phyloP scores from a whole-genome alignment of 2,329 filamentous ascomycete genomes.

The Clonostachys byssicola region DNA sequence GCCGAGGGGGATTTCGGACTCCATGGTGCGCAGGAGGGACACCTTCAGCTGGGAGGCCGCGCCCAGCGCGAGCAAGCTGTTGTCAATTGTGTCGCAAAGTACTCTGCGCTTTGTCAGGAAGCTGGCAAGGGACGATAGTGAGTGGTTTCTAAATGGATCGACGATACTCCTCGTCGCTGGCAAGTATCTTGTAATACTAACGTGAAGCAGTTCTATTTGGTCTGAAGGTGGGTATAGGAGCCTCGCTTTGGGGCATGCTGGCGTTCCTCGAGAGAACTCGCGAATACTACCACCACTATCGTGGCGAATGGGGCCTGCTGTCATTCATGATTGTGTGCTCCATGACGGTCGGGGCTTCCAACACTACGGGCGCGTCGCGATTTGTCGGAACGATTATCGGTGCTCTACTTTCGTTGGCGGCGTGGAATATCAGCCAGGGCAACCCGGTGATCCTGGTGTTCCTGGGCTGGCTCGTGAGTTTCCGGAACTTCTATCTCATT shows the following conservation, averaged over 20 bases:
- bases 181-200: constrained; percentile 1
- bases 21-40: constrained; percentile 46
- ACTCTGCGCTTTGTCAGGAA: constrained; percentile 40
- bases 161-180: background rate
- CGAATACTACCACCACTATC: constrained; percentile 79
- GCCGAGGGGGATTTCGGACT: constrained; percentile 48
- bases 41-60: constrained; percentile 54
- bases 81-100: constrained; percentile 38
- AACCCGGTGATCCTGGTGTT: constrained; percentile 72
- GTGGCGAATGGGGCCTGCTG: constrained; percentile 93
- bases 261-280: constrained; percentile 78
- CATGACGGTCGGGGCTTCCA: constrained; percentile 95
- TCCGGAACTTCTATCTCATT: constrained; percentile 87
- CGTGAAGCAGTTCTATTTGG: constrained; percentile 59
- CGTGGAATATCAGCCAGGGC: constrained; percentile 73
- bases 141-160: constrained; percentile 8
- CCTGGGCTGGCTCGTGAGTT: constrained; percentile 75
- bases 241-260: constrained; percentile 82
- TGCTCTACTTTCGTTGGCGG: constrained; percentile 66
- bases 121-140: constrained; percentile 51
- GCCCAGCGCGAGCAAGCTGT: constrained; percentile 37
- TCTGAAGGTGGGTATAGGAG: constrained; percentile 89
- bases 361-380: constrained; percentile 83
- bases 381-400: constrained; percentile 85
- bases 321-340: constrained; percentile 98